Percentiles rank a stretch among this genome's conserved stretches.
Evolutionary conservation across 208 protist species (phyloP).

Genomic region (Wallacemonas sp.): DNA sequence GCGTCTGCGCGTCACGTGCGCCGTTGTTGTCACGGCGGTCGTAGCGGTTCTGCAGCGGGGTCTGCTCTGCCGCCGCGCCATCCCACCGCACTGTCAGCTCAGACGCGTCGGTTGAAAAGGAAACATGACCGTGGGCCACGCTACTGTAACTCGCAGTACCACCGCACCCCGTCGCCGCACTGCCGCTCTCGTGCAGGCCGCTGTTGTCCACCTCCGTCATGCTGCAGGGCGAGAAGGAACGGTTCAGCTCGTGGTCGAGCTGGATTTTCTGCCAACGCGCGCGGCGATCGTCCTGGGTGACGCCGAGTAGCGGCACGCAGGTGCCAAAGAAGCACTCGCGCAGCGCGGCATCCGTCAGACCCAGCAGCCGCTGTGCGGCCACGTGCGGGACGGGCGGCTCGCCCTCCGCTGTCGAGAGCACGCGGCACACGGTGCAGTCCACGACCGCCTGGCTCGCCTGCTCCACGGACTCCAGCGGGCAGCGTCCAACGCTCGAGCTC

Average conservation of each 20-base stretch:
- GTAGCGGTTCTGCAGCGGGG: neutral
- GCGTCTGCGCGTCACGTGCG: no score
- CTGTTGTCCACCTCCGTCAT: slow-evolving; percentile 33
- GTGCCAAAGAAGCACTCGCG: slow-evolving; percentile 49
- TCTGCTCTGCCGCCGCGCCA: neutral
- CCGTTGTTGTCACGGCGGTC: no score
- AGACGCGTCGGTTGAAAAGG: slow-evolving; percentile 1
- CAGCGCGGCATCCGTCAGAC: slow-evolving; percentile 25
- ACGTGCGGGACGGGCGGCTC: slow-evolving; percentile 10
- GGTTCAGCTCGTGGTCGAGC: slow-evolving; percentile 6
- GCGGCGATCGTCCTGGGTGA: slow-evolving; percentile 27
- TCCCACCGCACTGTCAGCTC: slow-evolving; percentile 8
- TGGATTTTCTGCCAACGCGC: slow-evolving; percentile 24
- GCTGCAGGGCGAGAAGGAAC: slow-evolving; percentile 16
- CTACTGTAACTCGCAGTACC: neutral
- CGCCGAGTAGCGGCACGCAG: slow-evolving; percentile 37
- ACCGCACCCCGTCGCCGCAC: slow-evolving; percentile 11
- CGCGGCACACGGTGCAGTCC: slow-evolving; percentile 11
- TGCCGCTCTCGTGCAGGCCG: slow-evolving; percentile 26
- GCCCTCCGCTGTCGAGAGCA: slow-evolving; percentile 23
- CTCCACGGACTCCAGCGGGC: slow-evolving; percentile 7
- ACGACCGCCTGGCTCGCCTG: slow-evolving; percentile 18
- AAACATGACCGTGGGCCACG: neutral
- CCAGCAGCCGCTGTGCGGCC: slow-evolving; percentile 29
- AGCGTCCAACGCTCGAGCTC: neutral